phyloP scores from a whole-genome alignment of 768 basidiomycete species.

The Auricularia sp. region DNA sequence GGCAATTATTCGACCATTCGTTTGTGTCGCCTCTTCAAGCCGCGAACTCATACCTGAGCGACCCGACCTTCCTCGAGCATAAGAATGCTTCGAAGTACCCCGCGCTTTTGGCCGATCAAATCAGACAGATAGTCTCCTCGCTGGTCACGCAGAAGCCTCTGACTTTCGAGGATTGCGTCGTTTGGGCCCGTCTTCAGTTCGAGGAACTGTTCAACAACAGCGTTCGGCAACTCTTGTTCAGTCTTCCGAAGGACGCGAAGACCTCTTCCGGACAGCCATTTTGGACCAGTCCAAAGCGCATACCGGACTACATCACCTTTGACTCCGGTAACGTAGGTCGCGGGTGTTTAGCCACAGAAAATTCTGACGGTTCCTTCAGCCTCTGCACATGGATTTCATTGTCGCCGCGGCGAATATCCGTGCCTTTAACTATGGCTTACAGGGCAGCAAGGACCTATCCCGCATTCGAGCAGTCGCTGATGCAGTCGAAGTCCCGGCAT shows the following conservation, averaged over 20 bases:
- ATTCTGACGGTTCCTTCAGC: slow-evolving; percentile 33
- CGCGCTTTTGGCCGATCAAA: slow-evolving; percentile 82
- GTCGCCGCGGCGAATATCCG: slow-evolving; percentile 92
- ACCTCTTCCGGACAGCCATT: slow-evolving; percentile 92
- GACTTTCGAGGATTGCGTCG: slow-evolving; percentile 93
- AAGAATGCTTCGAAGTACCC: slow-evolving; percentile 65
- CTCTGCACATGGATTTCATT: slow-evolving; percentile 78
- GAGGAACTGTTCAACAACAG: slow-evolving; percentile 89
- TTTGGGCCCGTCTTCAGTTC: slow-evolving; percentile 93
- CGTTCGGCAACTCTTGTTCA: slow-evolving; percentile 86
- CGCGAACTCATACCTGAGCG: slow-evolving; percentile 92
- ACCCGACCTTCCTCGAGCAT: slow-evolving; percentile 89
- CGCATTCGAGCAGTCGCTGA: slow-evolving; percentile 80
- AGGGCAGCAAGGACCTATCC: slow-evolving; percentile 71
- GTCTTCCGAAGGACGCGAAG: slow-evolving; percentile 84
- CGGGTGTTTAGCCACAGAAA: slow-evolving; percentile 21
- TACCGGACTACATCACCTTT: slow-evolving; percentile 83
- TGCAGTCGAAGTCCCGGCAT: slow-evolving; percentile 81
- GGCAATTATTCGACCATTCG: slow-evolving; percentile 81
- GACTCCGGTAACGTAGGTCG: slow-evolving; percentile 63
- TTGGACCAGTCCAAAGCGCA: slow-evolving; percentile 98
- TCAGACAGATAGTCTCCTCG: slow-evolving; percentile 79
- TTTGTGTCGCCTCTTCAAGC: slow-evolving; percentile 92
- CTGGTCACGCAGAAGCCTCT: slow-evolving; percentile 88
- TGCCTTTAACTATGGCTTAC: slow-evolving; percentile 95